Evolutionary conservation across 2,329 filamentous ascomycete species (phyloP).

Genomic region (Dactylellina sp.): DNA sequence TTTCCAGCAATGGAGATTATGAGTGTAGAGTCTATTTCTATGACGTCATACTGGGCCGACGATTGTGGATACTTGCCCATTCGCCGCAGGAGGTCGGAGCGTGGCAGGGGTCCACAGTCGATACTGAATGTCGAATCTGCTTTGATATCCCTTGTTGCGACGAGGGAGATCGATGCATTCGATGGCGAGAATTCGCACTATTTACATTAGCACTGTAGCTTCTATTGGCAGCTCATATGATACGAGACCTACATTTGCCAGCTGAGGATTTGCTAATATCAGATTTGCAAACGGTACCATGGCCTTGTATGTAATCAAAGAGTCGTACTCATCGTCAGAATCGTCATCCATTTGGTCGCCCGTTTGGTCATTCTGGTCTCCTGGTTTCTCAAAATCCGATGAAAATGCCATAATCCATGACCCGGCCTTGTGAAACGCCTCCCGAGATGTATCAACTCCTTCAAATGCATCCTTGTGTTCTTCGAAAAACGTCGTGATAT

Average conservation of each 20-base stretch:
- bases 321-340: constrained; percentile 74
- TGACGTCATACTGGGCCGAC: constrained; percentile 83
- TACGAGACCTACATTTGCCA: constrained; percentile 75
- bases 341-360: constrained; percentile 66
- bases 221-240: no score
- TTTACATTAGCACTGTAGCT: constrained; percentile 23
- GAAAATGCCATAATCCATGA: constrained; percentile 93
- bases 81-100: constrained; percentile 81
- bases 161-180: constrained; percentile 74
- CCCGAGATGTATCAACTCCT: constrained; percentile 67
- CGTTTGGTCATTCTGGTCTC: constrained; percentile 1
- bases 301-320: constrained; percentile 72
- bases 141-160: constrained; percentile 75
- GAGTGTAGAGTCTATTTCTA: constrained; percentile 76
- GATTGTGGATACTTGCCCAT: constrained; percentile 88
- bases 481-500: constrained; percentile 70
- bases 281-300: constrained; percentile 94
- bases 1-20: constrained; percentile 64
- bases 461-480: constrained; percentile 65
- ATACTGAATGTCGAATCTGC: constrained; percentile 84
- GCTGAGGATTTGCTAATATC: constrained; percentile 84
- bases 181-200: constrained; percentile 62
- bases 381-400: constrained; percentile 77
- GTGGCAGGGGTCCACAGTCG: constrained; percentile 86
- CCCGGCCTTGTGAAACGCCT: constrained; percentile 80